These are phyloP conservation scores for Falciphora oryzae DNA, from an alignment of 2,329 filamentous ascomycete genomes.

Conservation along the genomic window DNA sequence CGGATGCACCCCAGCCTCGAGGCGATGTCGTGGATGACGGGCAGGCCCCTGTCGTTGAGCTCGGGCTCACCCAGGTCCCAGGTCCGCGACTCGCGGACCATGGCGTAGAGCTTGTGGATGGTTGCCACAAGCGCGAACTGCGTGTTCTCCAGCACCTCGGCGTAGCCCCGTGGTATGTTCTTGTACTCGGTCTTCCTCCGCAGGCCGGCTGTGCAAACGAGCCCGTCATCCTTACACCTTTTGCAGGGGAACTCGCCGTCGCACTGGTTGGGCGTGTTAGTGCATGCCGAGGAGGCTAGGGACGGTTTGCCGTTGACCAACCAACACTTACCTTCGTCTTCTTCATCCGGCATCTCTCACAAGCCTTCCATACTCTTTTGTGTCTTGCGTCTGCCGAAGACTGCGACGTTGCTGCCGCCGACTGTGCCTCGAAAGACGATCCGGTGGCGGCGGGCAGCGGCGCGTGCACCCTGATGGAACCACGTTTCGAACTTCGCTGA, in stretches of 20 bases:
- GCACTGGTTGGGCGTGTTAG: conserved; percentile 36
- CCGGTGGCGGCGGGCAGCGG: background rate
- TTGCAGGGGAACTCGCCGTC: conserved; percentile 63
- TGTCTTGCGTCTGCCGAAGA: conserved; percentile 47
- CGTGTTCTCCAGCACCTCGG: conserved; percentile 59
- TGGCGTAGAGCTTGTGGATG: conserved; percentile 59
- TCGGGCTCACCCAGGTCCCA: conserved; percentile 61
- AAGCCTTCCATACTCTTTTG: conserved; percentile 63
- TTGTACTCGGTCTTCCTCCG: conserved; percentile 66
- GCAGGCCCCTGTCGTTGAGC: conserved; percentile 56
- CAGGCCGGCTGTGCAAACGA: conserved; percentile 57
- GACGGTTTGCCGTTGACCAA: background rate
- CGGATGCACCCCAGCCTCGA: conserved; percentile 59
- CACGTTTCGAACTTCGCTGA: conserved; percentile 4
- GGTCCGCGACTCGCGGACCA: conserved; percentile 51
- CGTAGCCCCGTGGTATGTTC: conserved; percentile 50
- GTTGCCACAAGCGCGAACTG: conserved; percentile 60
- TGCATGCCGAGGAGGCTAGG: conserved; percentile 14
- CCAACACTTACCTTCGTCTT: conserved; percentile 53
- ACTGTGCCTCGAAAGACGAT: background rate
- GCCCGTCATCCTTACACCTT: conserved; percentile 59
- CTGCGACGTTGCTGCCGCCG: conserved; percentile 15
- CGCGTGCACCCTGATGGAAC: background rate
- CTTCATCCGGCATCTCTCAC: conserved; percentile 62
- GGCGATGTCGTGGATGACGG: conserved; percentile 60